These are phyloP conservation scores for Viola pubescens DNA, from an alignment of 441 rosid genomes.

Conservation along the genomic window DNA sequence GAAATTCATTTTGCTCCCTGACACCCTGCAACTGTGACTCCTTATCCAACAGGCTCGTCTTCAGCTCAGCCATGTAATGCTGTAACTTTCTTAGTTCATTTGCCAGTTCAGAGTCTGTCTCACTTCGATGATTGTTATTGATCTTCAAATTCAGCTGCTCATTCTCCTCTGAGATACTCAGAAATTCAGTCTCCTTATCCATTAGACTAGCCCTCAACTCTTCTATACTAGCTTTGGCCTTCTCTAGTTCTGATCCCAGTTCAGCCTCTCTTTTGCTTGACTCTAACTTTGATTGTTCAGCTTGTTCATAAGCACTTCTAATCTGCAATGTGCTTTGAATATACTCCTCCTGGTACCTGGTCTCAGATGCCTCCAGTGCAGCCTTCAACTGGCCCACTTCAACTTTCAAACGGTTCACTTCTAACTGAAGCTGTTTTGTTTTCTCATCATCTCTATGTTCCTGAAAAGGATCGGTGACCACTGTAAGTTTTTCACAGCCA, in stretches of 20 bases:
- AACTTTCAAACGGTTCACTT: constrained; percentile 37
- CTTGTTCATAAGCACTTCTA: constrained; percentile 69
- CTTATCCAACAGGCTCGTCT: constrained; percentile 41
- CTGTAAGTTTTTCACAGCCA: constrained; percentile 13
- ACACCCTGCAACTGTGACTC: constrained; percentile 41
- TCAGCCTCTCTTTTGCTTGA: constrained; percentile 44
- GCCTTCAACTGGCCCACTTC: constrained; percentile 61
- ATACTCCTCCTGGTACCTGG: constrained; percentile 75
- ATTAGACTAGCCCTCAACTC: constrained; percentile 49
- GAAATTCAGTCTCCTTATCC: constrained; percentile 56
- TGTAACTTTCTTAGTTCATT: constrained; percentile 47
- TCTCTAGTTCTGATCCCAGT: constrained; percentile 31
- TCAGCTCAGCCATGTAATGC: constrained; percentile 45
- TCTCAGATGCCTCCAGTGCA: constrained; percentile 66
- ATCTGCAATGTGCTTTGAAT: constrained; percentile 80
- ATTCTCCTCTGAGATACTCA: constrained; percentile 42
- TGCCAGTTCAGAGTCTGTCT: constrained; percentile 34
- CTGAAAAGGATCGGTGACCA: constrained; percentile 2
- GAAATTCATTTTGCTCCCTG: constrained; percentile 46
- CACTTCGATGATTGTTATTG: constrained; percentile 28
- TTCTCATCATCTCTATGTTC: constrained; percentile 33
- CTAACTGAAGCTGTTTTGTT: constrained; percentile 43
- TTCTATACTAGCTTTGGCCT: constrained; percentile 40
- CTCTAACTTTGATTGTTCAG: constrained; percentile 47
- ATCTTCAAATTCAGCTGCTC: constrained; percentile 41